phyloP scores from a whole-genome alignment of 164 flowering plant species.

The Vitis vinifera region ASM3070453v1 NC_081818.1:10842001-10842500 shows the following conservation, averaged over 20 bases:
- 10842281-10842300: constrained; percentile 78
- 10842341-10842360: constrained; percentile 57
- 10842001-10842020: constrained; percentile 52
- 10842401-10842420: constrained; percentile 54
- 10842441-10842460: constrained; percentile 35
- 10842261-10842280: constrained; percentile 56
- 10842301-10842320: constrained; percentile 72
- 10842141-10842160: constrained; percentile 53
- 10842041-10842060: constrained; percentile 56
- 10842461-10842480: constrained; percentile 18
- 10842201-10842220: constrained; percentile 63
- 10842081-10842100: constrained; percentile 82
- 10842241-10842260: constrained; percentile 49
- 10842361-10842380: constrained; percentile 68
- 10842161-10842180: constrained; percentile 70
- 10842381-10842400: constrained; percentile 54
- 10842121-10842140: constrained; percentile 50
- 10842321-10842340: constrained; percentile 59
- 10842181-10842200: constrained; percentile 67
- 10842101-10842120: constrained; percentile 47
- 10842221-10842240: constrained; percentile 73
- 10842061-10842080: constrained; percentile 73
- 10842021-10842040: constrained; percentile 62
- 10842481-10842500: constrained; percentile 7
- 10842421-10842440: constrained; percentile 32